A percentile compares a stretch with the other conserved stretches of the same genome.
These are phyloP conservation scores for Akanthomyces lecanii DNA, from an alignment of 2,329 filamentous ascomycete species.

Conservation along the genomic window DNA sequence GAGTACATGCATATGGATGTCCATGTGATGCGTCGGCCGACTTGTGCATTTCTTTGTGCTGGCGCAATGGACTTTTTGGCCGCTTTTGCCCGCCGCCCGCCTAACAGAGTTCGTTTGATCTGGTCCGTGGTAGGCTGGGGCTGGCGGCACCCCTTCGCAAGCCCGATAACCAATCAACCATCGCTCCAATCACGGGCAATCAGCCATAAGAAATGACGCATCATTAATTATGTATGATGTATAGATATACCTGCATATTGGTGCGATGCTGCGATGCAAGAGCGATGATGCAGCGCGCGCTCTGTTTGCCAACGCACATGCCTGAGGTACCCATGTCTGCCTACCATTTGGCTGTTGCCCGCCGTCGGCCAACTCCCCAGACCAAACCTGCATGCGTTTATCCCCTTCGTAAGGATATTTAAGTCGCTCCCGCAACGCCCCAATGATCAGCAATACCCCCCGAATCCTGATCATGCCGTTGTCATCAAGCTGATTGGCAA, in stretches of 20 bases:
- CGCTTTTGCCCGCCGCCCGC: no score
- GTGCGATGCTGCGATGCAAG: background rate
- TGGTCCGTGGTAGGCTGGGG: background rate
- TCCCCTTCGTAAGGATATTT: background rate
- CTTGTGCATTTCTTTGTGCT: background rate
- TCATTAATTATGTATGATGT: background rate
- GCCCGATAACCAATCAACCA: background rate
- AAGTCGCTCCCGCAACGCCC: background rate
- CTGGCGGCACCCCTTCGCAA: background rate
- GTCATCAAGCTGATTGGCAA: background rate
- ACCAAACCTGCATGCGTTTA: background rate
- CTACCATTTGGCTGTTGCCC: background rate
- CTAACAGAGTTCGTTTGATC: background rate
- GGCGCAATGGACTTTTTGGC: background rate
- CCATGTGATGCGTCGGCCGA: background rate
- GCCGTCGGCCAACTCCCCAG: slow-evolving; percentile 2
- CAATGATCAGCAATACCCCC: background rate
- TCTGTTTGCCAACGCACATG: background rate
- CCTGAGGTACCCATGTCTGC: background rate
- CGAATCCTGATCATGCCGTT: background rate
- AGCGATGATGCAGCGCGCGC: background rate
- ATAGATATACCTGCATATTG: background rate
- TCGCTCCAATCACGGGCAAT: background rate
- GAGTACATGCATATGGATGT: background rate
- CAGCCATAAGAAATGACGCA: background rate